Evolutionary conservation across 306 rosid genomes (phyloP).

Genomic region (Ziziphus jujuba): DNA sequence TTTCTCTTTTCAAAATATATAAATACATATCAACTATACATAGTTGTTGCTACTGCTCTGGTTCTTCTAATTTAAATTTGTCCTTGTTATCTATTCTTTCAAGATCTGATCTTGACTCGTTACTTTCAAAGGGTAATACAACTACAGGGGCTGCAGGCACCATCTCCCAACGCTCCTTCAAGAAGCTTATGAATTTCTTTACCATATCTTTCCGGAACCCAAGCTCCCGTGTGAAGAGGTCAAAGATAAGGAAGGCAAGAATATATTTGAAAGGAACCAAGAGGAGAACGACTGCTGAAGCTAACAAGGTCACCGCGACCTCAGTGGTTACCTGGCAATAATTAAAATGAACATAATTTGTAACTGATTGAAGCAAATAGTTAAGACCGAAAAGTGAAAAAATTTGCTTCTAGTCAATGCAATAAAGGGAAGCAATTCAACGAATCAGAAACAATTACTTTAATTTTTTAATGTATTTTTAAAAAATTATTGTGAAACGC

Average conservation of each 20-base stretch:
- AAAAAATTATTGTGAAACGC: neutral
- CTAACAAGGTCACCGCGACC: constrained; percentile 67
- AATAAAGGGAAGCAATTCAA: no score
- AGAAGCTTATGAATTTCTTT: constrained; percentile 47
- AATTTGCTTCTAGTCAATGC: no score
- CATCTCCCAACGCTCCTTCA: constrained; percentile 85
- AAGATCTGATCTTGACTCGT: constrained; percentile 41
- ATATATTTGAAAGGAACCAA: constrained; percentile 75
- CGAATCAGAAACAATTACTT: no score
- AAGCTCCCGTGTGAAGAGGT: constrained; percentile 86
- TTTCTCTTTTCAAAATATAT: neutral
- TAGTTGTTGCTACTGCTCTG: constrained; percentile 24
- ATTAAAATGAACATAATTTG: constrained; percentile 20
- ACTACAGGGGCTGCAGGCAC: constrained; percentile 93
- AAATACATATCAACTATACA: constrained; percentile 9
- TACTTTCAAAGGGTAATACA: constrained; percentile 70
- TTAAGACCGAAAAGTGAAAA: neutral
- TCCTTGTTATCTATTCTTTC: constrained; percentile 39
- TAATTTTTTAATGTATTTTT: neutral
- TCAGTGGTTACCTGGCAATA: constrained; percentile 76
- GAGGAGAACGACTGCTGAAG: constrained; percentile 62
- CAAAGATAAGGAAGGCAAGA: constrained; percentile 66
- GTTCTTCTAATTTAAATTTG: constrained; percentile 41
- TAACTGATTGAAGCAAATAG: constrained; percentile 5
- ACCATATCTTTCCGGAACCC: constrained; percentile 77